Evolutionary conservation across 192 early-diverging fungal genomes (phyloP).

Genomic region (Thamnidium elegans): DNA sequence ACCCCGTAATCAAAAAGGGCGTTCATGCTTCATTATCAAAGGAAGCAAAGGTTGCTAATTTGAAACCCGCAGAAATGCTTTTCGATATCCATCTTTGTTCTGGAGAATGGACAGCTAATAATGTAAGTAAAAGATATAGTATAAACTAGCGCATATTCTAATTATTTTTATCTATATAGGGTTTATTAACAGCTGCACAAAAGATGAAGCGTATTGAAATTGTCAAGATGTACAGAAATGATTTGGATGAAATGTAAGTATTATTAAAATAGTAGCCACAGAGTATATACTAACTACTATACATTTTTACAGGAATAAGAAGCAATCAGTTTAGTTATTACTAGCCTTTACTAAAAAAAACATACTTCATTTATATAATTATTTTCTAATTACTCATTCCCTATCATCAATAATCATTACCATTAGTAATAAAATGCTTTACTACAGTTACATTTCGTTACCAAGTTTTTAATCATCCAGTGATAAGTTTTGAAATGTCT

Average conservation of each 20-base stretch:
- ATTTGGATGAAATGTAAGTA: constrained; percentile 58
- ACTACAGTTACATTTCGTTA: no score
- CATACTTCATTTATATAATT: background rate
- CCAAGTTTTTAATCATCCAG: no score
- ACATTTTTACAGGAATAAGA: background rate
- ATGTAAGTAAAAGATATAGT: constrained; percentile 42
- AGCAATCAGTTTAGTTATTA: background rate
- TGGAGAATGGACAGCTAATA: constrained; percentile 93
- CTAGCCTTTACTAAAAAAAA: background rate
- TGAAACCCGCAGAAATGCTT: constrained; percentile 76
- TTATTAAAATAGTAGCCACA: background rate
- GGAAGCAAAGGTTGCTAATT: constrained; percentile 59
- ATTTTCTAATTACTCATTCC: background rate
- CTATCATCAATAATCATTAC: background rate
- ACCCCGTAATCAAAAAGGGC: constrained; percentile 49
- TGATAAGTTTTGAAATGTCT: no score
- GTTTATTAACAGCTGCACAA: constrained; percentile 86
- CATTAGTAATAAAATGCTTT: no score
- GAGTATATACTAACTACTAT: background rate
- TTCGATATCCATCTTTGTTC: constrained; percentile 60
- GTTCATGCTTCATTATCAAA: constrained; percentile 42
- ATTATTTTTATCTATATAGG: constrained; percentile 30
- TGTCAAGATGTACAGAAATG: constrained; percentile 49
- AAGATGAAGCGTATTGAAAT: constrained; percentile 87
- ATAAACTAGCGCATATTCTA: constrained; percentile 3